Percentiles rank a stretch among this genome's conserved stretches.
Conservation (phyloP, 1,284 basidiomycete species). For the Ceratobasidium sp. region DNA sequence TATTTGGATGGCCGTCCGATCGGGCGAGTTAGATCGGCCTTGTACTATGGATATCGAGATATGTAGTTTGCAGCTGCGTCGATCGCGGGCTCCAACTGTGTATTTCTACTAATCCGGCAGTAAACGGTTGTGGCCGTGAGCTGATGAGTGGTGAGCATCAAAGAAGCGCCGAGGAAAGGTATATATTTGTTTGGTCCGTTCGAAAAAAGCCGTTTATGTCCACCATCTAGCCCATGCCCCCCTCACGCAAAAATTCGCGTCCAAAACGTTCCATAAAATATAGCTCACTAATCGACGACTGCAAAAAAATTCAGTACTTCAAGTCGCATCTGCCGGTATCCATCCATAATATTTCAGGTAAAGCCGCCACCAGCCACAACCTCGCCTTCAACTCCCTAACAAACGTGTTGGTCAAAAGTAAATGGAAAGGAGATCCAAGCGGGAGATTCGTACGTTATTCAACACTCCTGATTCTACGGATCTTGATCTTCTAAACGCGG, state of each 20-base stretch:
- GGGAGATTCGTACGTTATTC: conserved; percentile 14
- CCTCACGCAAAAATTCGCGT: conserved; percentile 25
- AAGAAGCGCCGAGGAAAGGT: background rate
- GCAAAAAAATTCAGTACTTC: conserved; percentile 30
- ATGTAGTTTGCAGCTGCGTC: no score
- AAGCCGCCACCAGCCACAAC: background rate
- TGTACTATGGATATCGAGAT: background rate
- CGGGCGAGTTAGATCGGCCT: background rate
- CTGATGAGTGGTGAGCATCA: no score
- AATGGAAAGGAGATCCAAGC: conserved; percentile 19
- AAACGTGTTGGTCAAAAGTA: background rate
- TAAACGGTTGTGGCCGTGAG: no score
- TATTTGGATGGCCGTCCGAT: conserved; percentile 6
- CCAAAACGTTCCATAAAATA: background rate
- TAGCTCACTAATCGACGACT: conserved; percentile 12
- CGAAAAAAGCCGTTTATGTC: background rate
- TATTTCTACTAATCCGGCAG: no score
- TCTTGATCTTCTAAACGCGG: background rate
- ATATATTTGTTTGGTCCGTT: conserved; percentile 5
- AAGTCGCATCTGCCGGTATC: background rate
- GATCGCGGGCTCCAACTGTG: no score
- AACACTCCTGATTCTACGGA: background rate
- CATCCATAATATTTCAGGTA: conserved; percentile 13
- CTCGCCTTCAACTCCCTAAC: background rate
- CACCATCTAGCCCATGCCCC: conserved; percentile 9